Evolutionary conservation across 2,329 filamentous ascomycete species (phyloP).

Genomic region (Colletotrichum nymphaeae): DNA sequence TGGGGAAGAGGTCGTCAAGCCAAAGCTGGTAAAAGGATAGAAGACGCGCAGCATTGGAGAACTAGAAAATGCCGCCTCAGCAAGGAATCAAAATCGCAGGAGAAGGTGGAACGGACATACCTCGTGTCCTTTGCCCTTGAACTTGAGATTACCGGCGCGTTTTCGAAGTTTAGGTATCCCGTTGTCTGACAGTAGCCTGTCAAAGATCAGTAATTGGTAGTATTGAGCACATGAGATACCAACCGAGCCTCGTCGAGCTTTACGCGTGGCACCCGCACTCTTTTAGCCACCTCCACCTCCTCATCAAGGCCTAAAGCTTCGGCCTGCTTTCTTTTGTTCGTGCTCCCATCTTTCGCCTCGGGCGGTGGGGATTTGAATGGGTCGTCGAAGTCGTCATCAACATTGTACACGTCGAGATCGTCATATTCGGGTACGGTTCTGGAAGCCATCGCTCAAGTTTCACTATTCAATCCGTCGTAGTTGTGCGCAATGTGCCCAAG

Average conservation of each 20-base stretch:
- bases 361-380: conserved; percentile 61
- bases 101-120: conserved; percentile 53
- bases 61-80: conserved; percentile 60
- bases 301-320: conserved; percentile 82
- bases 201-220: conserved; percentile 24
- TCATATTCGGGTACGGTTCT: conserved; percentile 61
- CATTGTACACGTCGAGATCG: conserved; percentile 82
- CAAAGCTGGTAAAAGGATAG: conserved; percentile 94
- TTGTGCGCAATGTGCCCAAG: not conserved
- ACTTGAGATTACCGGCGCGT: conserved; percentile 76
- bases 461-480: not conserved
- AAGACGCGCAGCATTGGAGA: conserved; percentile 83
- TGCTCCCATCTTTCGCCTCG: conserved; percentile 45
- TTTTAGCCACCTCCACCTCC: conserved; percentile 85
- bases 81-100: not conserved
- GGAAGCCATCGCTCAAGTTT: not conserved
- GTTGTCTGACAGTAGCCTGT: conserved; percentile 80
- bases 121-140: conserved; percentile 96
- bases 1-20: conserved; percentile 96
- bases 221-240: conserved; percentile 7
- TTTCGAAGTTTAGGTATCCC: conserved; percentile 86
- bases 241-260: conserved; percentile 89
- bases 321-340: conserved; percentile 60
- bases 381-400: conserved; percentile 64
- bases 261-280: conserved; percentile 75